Evolutionary conservation across 2,329 filamentous ascomycete genomes (phyloP), one percentile per base, ranked within the genome.

Genomic region (Epichloe baconii): DNA sequence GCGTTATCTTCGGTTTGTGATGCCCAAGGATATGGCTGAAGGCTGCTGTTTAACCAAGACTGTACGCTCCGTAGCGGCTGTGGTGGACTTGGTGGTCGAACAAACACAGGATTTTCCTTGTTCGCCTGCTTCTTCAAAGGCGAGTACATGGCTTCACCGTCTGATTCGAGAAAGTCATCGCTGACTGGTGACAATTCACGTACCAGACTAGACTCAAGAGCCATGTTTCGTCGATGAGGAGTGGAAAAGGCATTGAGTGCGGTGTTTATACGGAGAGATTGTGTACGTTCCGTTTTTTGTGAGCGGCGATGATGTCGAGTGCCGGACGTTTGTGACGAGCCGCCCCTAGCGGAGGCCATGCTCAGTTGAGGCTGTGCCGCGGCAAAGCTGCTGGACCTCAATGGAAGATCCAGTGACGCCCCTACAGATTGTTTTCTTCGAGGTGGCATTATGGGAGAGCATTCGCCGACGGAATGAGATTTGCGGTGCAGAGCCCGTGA

Each of bases 31-130:
- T 59, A 66, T 0, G 63, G 58, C 35, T 61, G 61, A 5, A 62
- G 54, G 50, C 61, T 61, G 54, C 62, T 61, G 44, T 67, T 60
- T 1, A 69, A 56, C 64, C 66, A 67, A 5, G 66, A 64, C 45
- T 69, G 62, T 12, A 70, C 63, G 6, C 60, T 67, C 2, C 64
- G 61, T 8, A 64, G 52, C 8, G 65, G 65, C 12, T 65, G 68
- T 3, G 65, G 62, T 3, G 67, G 64, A 21, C 64, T 63, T 3
- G 64, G 64, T 34, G 65, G 56, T 34, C 62, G 61, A 12, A 64
- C 61, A 35, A 63, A 66, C 5, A 62, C 58, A 5, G 58, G 26
- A 17, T 53, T 61, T 5, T 23, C 14, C 54, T 56, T 42, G 55
- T 53, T 21, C 55, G 52, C 12, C 53, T 26, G 56, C 38, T 52